Evolutionary conservation across 1,284 basidiomycete species (phyloP), one percentile per base, ranked within the genome.

Genomic region (Somion occarium): DNA sequence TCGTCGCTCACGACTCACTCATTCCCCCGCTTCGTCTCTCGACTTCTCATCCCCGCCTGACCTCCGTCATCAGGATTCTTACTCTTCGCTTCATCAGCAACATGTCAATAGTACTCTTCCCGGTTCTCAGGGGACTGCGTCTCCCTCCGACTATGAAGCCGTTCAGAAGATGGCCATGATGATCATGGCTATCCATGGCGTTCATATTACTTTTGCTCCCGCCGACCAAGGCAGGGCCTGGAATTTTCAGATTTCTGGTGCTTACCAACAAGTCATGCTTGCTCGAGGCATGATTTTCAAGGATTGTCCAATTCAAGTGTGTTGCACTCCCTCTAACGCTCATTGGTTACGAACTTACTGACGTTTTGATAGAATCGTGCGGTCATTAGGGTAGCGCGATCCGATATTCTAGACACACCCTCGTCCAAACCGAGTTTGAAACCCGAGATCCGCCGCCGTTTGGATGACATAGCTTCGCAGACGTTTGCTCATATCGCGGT

Each of bases 171-270:
- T 94, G 48, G 83, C 78, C 50, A 76, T 89, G 70, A 83, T 89
- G 65, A 85, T 89, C 56, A 88, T 88, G 73, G 80, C 85, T 49
- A 71, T 87, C 30, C 88, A 93, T 64, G 87, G 82, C 59, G 91
- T 89, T 65, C 85, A 91, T 63, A 80, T 93, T 60, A 84, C 88
- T 24, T 93, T 84, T 71, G 79, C 85, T 53, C 74, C 83, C 46
- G 83, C 86, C 54, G 83, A 89, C 62, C 80, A 86, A 56, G 82
- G 80, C 52, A 73, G 78, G 55, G 80, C 79, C 39, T 93, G 88
- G 84, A 94, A 93, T 69, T 95, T 97, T 64, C 85, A 93, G 67
- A 79, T 98, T 58, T 91, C 89, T 53, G 95, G 95, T 44, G 80
- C 85, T 23, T 94, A 94, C 71, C 90, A 91, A 64, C 91, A 95